These are phyloP conservation scores for Letharia columbiana DNA, from an alignment of 495 filamentous ascomycete species.

Conservation along the genomic window DNA sequence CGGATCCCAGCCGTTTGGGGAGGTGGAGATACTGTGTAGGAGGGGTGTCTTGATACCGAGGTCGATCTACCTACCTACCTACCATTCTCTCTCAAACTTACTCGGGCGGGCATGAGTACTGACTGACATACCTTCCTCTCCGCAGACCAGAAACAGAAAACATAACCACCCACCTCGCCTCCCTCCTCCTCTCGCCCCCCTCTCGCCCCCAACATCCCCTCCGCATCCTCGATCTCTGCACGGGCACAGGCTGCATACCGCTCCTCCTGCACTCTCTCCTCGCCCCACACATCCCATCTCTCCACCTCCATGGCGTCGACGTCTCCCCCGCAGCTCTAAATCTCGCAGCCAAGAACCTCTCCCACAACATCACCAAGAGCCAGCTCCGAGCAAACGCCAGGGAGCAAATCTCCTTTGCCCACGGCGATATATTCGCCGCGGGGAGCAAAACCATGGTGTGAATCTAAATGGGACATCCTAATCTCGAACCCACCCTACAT, in stretches of 20 bases:
- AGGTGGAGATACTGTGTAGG: conserved; percentile 66
- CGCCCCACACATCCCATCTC: conserved; percentile 24
- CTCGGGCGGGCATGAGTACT: too few relatives aligned
- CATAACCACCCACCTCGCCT: conserved; percentile 50
- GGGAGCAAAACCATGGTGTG: not conserved
- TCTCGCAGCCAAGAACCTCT: conserved; percentile 54
- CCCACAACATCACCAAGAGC: conserved; percentile 38
- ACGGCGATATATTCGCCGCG: conserved; percentile 46
- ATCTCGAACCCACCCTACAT: conserved; percentile 92
- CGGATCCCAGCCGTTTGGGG: conserved; percentile 80
- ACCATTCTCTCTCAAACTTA: too few relatives aligned
- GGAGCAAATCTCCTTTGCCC: conserved; percentile 41
- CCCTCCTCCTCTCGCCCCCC: conserved; percentile 31
- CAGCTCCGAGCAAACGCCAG: conserved; percentile 28
- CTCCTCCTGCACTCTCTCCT: conserved; percentile 59
- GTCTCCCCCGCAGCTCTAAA: conserved; percentile 43
- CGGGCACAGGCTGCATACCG: conserved; percentile 84
- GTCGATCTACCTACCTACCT: conserved; percentile 30
- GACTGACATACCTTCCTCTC: not conserved
- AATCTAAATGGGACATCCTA: conserved; percentile 53
- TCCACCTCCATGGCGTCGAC: conserved; percentile 37
- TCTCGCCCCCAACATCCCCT: conserved; percentile 28
- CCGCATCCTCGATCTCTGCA: conserved; percentile 74
- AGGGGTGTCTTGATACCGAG: conserved; percentile 79
- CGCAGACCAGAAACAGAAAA: conserved; percentile 64